Evolutionary conservation across 352 stramenopile genomes (phyloP), one percentile per base, ranked within the genome.

Genomic region (Phytophthora agathidicida): DNA sequence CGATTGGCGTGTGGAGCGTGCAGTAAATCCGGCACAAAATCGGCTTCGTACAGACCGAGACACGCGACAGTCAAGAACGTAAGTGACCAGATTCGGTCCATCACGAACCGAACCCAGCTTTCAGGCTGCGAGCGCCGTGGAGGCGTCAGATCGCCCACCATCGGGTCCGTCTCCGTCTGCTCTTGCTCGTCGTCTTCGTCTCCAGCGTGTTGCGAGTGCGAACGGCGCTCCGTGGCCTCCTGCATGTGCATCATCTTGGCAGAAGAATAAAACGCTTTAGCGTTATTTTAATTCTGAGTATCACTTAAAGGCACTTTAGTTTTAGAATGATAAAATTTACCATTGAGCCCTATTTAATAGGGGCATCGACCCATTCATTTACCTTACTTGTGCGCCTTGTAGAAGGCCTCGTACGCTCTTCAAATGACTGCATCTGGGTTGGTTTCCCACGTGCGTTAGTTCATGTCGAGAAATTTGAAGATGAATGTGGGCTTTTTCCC

Each of bases 211-310:
- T 66, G 63, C 28, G 58, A 33, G 33, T 58, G 65, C 43, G 55
- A 67, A 19, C 62, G 68, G 19, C 78, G 78, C 61, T 71, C 68
- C 50, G 74, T 83, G 47, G 85, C 57, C 32, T 86, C 75, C 54
- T 84, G 79, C 73, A 86, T 83, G 20, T 78, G 50, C 77, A 83
- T 85, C 75, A 85, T 86, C 19, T 37, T 70, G 16, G 43, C 26
- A 28, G 36, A 26, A 49, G 27, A n/a, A n/a, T n/a, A n/a, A n/a
- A n/a, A n/a, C n/a, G n/a, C n/a, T n/a, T n/a, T n/a, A n/a, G n/a
- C n/a, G n/a, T n/a, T n/a, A n/a, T n/a, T n/a, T n/a, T n/a, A n/a
- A 38, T 26, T 19, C 28, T 38, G 10, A 45, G 22, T 24, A 31
- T 45, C 26, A 11, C n/a, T n/a, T n/a, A n/a, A n/a, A n/a, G n/a